phyloP scores from a whole-genome alignment of 2,329 filamentous ascomycete species.

The Falciphora oryzae region DNA sequence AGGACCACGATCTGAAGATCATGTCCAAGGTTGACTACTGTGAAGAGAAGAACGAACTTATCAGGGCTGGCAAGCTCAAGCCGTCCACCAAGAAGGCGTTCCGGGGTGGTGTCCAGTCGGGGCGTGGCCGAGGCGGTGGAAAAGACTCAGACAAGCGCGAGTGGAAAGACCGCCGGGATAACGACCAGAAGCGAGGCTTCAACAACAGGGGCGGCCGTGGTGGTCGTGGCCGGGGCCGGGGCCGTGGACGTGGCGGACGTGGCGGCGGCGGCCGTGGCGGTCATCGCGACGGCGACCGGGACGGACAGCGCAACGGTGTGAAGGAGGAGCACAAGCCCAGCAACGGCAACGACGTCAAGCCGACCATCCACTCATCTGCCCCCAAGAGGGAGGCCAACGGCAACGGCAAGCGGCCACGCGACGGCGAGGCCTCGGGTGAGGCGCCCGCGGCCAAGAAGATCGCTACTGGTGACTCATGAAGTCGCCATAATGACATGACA shows the following conservation, averaged over 20 bases:
- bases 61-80: slow-evolving; percentile 63
- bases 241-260: slow-evolving; percentile 29
- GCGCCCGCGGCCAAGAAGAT: slow-evolving; percentile 57
- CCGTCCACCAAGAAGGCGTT: slow-evolving; percentile 44
- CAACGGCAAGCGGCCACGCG: slow-evolving; percentile 50
- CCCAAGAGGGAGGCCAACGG: slow-evolving; percentile 17
- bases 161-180: slow-evolving; percentile 59
- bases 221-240: slow-evolving; percentile 30
- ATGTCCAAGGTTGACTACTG: slow-evolving; percentile 88
- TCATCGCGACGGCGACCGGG: slow-evolving; percentile 25
- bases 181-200: slow-evolving; percentile 57
- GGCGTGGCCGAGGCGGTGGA: slow-evolving; percentile 29
- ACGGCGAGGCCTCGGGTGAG: slow-evolving; percentile 35
- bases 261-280: slow-evolving; percentile 29
- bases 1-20: slow-evolving; percentile 71
- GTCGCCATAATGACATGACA: background rate
- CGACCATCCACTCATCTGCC: slow-evolving; percentile 39
- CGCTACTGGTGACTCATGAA: slow-evolving; percentile 30
- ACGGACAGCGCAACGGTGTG: slow-evolving; percentile 23
- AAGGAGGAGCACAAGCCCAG: slow-evolving; percentile 9
- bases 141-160: slow-evolving; percentile 37
- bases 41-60: slow-evolving; percentile 67
- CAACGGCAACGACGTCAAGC: slow-evolving; percentile 29
- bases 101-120: slow-evolving; percentile 29
- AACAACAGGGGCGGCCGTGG: slow-evolving; percentile 38